These are phyloP conservation scores for Phytophthora kernoviae DNA, from an alignment of 352 stramenopile genomes.

Conservation along the genomic window DNA sequence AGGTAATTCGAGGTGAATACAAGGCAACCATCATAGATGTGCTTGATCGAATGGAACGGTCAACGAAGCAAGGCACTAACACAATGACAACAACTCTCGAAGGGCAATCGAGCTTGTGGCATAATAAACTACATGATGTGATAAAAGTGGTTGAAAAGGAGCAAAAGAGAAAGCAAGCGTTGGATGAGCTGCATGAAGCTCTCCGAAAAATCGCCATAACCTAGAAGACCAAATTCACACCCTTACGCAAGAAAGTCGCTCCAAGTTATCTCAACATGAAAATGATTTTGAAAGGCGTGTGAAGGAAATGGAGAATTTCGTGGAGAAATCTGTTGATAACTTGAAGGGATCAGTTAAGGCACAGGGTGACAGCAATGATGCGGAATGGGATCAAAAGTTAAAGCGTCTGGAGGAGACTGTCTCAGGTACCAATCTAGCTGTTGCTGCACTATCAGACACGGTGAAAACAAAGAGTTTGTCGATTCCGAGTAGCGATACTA, in stretches of 20 bases:
- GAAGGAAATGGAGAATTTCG: constrained; percentile 35
- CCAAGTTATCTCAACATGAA: constrained; percentile 29
- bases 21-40: constrained; percentile 11
- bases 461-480: constrained; percentile 9
- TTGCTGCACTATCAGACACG: constrained; percentile 20
- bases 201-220: constrained; percentile 48
- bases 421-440: constrained; percentile 16
- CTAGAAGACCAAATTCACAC: constrained; percentile 59
- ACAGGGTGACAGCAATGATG: constrained; percentile 10
- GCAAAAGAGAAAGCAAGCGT: constrained; percentile 41
- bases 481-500: constrained; percentile 8
- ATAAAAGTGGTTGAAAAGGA: constrained; percentile 46
- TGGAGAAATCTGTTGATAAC: constrained; percentile 9
- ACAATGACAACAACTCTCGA: constrained; percentile 28
- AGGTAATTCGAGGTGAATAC: constrained; percentile 21
- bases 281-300: constrained; percentile 43
- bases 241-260: constrained; percentile 36
- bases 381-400: constrained; percentile 31
- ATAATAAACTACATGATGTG: constrained; percentile 39
- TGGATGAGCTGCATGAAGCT: constrained; percentile 47
- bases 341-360: constrained; percentile 14
- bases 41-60: constrained; percentile 19
- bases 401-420: constrained; percentile 32
- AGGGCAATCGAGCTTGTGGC: constrained; percentile 21
- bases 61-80: constrained; percentile 21